phyloP scores from a whole-genome alignment of 306 rosid genomes.

The Sphenostylis stenocarpa region DNA sequence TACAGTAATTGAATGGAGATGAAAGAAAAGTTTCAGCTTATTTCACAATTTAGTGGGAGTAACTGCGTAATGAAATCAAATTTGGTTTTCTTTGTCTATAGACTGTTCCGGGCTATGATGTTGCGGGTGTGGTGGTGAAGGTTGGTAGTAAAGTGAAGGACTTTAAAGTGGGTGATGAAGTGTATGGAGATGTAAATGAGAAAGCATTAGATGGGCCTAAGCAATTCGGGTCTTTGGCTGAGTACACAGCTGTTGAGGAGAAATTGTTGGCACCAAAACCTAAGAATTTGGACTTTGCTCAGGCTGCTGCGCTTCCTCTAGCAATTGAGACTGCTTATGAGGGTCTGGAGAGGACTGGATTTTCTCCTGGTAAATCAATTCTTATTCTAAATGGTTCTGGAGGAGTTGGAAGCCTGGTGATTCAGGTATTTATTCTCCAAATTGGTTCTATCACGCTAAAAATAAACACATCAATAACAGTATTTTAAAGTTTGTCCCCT shows the following conservation, averaged over 20 bases:
- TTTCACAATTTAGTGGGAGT: neutral
- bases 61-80: neutral
- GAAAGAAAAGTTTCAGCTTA: neutral
- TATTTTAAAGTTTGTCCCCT: neutral
- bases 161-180: conserved; percentile 86
- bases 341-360: conserved; percentile 79
- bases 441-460: neutral
- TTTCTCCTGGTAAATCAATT: conserved; percentile 84
- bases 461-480: neutral
- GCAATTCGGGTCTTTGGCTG: conserved; percentile 87
- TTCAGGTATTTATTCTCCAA: conserved; percentile 62
- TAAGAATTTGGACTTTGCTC: conserved; percentile 69
- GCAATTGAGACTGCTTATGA: conserved; percentile 92
- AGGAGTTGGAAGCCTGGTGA: conserved; percentile 92
- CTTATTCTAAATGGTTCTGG: conserved; percentile 92
- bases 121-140: conserved; percentile 88
- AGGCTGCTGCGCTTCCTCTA: conserved; percentile 85
- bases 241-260: conserved; percentile 92
- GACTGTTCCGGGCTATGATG: conserved; percentile 98
- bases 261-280: conserved; percentile 78
- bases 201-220: conserved; percentile 84
- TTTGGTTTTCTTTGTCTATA: conserved; percentile 31
- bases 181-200: conserved; percentile 85
- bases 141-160: conserved; percentile 75
- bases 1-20: neutral